These are phyloP conservation scores for Hanseniaspora meyeri DNA, from an alignment of 805 yeast species.

Conservation along the genomic window DNA sequence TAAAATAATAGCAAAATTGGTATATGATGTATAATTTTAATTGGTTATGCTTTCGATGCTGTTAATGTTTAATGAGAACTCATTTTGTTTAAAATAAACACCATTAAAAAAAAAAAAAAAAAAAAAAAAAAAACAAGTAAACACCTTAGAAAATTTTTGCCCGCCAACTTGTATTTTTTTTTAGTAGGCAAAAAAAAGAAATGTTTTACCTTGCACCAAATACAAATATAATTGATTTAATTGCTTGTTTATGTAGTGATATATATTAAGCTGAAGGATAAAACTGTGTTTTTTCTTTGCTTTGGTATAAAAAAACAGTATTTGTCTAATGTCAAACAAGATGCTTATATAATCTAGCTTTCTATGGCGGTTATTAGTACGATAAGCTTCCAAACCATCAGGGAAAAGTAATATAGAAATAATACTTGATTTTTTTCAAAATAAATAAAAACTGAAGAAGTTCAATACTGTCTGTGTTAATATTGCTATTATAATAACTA, in stretches of 20 bases:
- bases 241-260: background rate
- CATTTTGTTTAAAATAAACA: background rate
- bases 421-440: too few species aligned
- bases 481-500: too few species aligned
- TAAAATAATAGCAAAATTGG: too few species aligned
- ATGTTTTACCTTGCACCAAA: background rate
- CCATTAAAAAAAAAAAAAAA: background rate
- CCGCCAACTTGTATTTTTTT: background rate
- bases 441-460: too few species aligned
- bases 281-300: background rate
- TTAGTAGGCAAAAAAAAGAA: background rate
- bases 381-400: too few species aligned
- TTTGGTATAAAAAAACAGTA: too few species aligned
- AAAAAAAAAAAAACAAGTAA: background rate
- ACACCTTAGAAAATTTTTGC: background rate
- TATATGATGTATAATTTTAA: background rate
- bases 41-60: background rate
- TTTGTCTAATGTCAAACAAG: too few species aligned
- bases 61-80: too few species aligned
- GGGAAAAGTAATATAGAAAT: too few species aligned
- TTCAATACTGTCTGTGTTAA: too few species aligned
- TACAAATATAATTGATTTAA: background rate
- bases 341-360: too few species aligned
- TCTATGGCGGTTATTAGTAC: too few species aligned
- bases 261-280: background rate